Conservation (phyloP, 2,329 filamentous ascomycete species). For the Dactylella cylindrospora region DNA sequence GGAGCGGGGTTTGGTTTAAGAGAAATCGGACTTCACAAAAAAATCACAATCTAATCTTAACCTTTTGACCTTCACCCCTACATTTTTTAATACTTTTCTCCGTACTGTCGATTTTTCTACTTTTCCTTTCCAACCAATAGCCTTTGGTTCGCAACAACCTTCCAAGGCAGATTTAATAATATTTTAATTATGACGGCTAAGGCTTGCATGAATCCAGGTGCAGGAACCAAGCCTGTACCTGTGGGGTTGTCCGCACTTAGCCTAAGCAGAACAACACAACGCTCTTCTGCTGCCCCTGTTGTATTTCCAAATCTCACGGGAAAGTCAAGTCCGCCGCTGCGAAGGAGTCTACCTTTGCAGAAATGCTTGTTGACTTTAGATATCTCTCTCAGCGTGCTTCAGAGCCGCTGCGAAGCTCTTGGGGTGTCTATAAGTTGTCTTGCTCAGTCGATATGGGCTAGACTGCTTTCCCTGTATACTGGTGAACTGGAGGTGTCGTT, state of each 20-base stretch:
- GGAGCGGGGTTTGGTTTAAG: too few relatives aligned
- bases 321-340: constrained; percentile 36
- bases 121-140: not conserved
- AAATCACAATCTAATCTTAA: not conserved
- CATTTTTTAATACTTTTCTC: constrained; percentile 4
- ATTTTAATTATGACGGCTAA: constrained; percentile 15
- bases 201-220: constrained; percentile 16
- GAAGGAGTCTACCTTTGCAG: constrained; percentile 25
- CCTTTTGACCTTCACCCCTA: too few relatives aligned
- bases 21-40: too few relatives aligned
- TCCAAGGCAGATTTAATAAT: constrained; percentile 9
- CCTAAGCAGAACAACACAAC: constrained; percentile 27
- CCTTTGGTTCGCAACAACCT: too few relatives aligned
- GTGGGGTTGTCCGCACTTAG: not conserved
- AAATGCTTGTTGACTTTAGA: constrained; percentile 45
- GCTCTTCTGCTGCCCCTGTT: constrained; percentile 21
- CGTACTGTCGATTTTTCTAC: not conserved
- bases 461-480: constrained; percentile 62
- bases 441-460: constrained; percentile 72
- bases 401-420: constrained; percentile 57
- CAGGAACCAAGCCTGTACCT: constrained; percentile 1
- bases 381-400: constrained; percentile 55
- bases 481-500: constrained; percentile 72
- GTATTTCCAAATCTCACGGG: constrained; percentile 50
- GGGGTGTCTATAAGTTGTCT: constrained; percentile 66